These are phyloP conservation scores for Beauveria asiatica DNA, from an alignment of 2,329 filamentous ascomycete species.

Conservation along the genomic window DNA sequence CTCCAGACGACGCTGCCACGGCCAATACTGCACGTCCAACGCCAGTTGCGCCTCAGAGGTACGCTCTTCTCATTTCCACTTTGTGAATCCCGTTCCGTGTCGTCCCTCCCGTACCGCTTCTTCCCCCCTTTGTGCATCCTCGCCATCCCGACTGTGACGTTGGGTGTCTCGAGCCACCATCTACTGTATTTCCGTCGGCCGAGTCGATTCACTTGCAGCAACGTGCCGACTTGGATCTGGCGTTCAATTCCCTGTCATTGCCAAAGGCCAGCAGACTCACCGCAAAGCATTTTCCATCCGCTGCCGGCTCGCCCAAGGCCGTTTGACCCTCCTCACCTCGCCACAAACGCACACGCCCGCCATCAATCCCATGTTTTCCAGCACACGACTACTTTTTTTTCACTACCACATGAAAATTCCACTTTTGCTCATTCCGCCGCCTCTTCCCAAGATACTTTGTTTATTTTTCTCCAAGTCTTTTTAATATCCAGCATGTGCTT, in stretches of 20 bases:
- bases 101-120: neutral
- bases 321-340: neutral
- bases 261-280: neutral
- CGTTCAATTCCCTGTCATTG: neutral
- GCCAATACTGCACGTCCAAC: slow-evolving; percentile 11
- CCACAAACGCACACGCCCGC: neutral
- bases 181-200: neutral
- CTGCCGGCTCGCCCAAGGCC: neutral
- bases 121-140: neutral
- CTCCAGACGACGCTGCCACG: slow-evolving; percentile 26
- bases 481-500: neutral
- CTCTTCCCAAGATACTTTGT: too few species aligned
- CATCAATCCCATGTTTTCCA: neutral
- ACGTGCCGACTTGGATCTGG: neutral
- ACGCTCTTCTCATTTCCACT: neutral
- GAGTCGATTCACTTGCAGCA: neutral
- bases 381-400: slow-evolving; percentile 12
- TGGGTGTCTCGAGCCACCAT: slow-evolving; percentile 1
- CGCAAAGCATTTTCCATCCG: neutral
- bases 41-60: slow-evolving; percentile 16
- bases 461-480: neutral
- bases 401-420: neutral
- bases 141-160: neutral
- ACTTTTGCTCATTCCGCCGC: neutral
- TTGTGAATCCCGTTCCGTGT: neutral